Percentiles rank a stretch among this genome's conserved stretches.
Evolutionary conservation across 1,139 yeast species (phyloP).

Genomic region (Pichia terricola): DNA sequence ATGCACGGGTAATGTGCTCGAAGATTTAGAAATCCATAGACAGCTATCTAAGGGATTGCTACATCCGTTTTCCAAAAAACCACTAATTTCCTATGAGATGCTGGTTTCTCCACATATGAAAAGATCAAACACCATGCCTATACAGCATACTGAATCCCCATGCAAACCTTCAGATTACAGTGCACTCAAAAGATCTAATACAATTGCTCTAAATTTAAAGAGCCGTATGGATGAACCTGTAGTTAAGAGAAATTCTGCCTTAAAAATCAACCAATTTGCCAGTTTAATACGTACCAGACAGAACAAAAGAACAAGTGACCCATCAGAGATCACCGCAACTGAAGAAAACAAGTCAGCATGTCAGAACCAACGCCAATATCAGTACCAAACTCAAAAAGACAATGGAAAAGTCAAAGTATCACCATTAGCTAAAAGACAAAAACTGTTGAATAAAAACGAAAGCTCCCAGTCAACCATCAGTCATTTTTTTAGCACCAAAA

Average conservation of each 20-base stretch:
- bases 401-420: conserved; percentile 4
- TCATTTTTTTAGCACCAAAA: conserved; percentile 11
- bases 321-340: neutral
- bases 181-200: neutral
- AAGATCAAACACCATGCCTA: conserved; percentile 7
- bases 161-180: neutral
- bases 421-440: conserved; percentile 21
- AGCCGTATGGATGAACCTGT: neutral
- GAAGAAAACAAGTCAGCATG: too few relatives aligned
- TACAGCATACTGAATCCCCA: neutral
- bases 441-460: conserved; percentile 13
- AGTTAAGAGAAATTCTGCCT: conserved; percentile 6
- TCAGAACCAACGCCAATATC: too few relatives aligned
- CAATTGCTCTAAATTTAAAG: neutral
- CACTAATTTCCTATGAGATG: conserved; percentile 36
- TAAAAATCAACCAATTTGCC: conserved; percentile 8
- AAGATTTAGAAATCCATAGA: conserved; percentile 38
- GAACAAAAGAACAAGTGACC: neutral
- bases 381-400: too few relatives aligned
- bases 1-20: conserved; percentile 51
- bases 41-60: conserved; percentile 56
- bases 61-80: conserved; percentile 53
- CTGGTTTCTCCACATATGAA: conserved; percentile 3
- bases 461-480: conserved; percentile 5
- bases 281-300: conserved; percentile 5